Evolutionary conservation across 164 flowering plant species (phyloP).

Genomic region (Magnolia sinica): DNA sequence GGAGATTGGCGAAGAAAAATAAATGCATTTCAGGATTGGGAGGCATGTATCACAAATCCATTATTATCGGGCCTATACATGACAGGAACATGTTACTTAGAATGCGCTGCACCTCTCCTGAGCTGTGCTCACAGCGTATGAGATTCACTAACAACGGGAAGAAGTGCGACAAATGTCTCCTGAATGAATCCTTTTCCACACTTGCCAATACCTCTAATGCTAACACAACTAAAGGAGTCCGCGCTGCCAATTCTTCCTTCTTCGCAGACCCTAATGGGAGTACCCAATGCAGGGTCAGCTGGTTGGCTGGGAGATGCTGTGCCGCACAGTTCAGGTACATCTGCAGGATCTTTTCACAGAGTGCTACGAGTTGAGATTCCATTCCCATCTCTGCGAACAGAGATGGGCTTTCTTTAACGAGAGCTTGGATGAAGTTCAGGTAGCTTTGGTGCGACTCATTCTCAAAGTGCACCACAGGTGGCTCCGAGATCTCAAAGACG

Average conservation of each 20-base stretch:
- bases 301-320: slow-evolving; percentile 20
- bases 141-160: slow-evolving; percentile 83
- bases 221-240: slow-evolving; percentile 60
- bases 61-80: slow-evolving; percentile 77
- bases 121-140: slow-evolving; percentile 84
- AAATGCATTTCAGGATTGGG: neutral
- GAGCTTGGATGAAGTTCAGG: slow-evolving; percentile 55
- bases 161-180: slow-evolving; percentile 43
- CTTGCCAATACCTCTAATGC: slow-evolving; percentile 55
- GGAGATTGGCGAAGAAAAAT: neutral
- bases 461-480: slow-evolving; percentile 88
- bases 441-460: slow-evolving; percentile 71
- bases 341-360: slow-evolving; percentile 59
- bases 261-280: slow-evolving; percentile 75
- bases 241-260: slow-evolving; percentile 87
- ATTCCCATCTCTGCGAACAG: slow-evolving; percentile 46
- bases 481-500: slow-evolving; percentile 70
- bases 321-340: slow-evolving; percentile 71
- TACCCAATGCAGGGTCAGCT: slow-evolving; percentile 43
- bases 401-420: slow-evolving; percentile 37
- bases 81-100: slow-evolving; percentile 64
- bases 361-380: slow-evolving; percentile 54
- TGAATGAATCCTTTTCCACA: slow-evolving; percentile 51
- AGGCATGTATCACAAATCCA: slow-evolving; percentile 32
- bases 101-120: slow-evolving; percentile 66